Conservation (phyloP, 139 green algal genomes). For the Chlorella sp. region DNA sequence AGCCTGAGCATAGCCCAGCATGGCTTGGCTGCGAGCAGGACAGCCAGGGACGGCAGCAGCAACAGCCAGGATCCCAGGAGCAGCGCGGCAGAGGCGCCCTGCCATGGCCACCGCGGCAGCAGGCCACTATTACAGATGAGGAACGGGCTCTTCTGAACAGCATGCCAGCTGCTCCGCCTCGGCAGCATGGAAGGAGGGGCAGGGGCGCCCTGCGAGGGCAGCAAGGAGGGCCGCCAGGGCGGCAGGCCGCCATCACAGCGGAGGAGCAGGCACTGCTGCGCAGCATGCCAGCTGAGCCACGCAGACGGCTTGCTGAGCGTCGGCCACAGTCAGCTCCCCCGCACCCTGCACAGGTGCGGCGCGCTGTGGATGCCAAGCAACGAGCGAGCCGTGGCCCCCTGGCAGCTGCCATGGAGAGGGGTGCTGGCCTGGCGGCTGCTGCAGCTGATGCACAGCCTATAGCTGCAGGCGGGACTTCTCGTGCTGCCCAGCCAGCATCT, state of each 20-base stretch:
- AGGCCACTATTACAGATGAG: neutral
- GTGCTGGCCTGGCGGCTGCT: neutral
- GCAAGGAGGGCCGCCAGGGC: neutral
- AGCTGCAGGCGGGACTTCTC: too few relatives aligned
- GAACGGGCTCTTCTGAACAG: neutral
- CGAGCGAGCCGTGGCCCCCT: neutral
- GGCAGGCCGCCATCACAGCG: neutral
- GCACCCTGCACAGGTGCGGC: neutral
- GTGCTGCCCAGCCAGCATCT: too few relatives aligned
- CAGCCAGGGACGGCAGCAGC: neutral
- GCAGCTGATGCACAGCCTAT: too few relatives aligned
- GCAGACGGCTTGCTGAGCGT: neutral
- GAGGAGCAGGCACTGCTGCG: neutral
- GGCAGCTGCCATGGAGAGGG: neutral
- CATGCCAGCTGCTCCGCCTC: neutral
- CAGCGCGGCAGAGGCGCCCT: neutral
- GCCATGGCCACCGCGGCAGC: neutral
- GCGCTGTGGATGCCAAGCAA: constrained; percentile 35
- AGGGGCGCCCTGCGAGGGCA: too few relatives aligned
- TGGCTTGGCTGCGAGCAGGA: neutral
- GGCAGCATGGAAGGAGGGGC: neutral
- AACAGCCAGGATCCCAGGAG: neutral
- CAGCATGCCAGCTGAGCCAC: neutral
- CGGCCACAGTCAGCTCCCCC: constrained; percentile 34
- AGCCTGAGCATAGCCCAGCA: neutral